A percentile compares a stretch with the other conserved stretches of the same genome.
phyloP scores from a whole-genome alignment of 495 filamentous ascomycete species.

The Rusavskia elegans region DNA sequence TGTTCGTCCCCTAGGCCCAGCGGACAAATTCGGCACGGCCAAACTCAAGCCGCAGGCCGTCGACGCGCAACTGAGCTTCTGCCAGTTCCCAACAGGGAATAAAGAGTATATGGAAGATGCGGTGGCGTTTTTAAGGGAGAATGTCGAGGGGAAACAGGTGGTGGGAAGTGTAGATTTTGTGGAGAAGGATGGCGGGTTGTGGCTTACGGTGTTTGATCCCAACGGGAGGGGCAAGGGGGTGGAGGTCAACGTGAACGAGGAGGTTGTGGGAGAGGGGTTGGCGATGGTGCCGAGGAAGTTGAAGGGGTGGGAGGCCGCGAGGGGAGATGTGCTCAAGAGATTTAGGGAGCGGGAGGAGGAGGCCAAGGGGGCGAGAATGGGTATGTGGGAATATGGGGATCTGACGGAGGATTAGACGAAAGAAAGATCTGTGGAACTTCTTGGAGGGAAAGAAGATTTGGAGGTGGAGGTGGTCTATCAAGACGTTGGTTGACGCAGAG shows the following conservation, averaged over 20 bases:
- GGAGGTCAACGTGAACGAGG: slow-evolving; percentile 71
- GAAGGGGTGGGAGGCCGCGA: slow-evolving; percentile 73
- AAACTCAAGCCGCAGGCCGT: slow-evolving; percentile 74
- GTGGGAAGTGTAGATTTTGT: slow-evolving; percentile 85
- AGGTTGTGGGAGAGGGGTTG: slow-evolving; percentile 65
- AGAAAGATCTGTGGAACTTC: no score
- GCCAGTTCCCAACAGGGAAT: slow-evolving; percentile 59
- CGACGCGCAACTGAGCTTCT: slow-evolving; percentile 74
- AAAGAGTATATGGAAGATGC: slow-evolving; percentile 70
- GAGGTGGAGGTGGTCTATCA: no score
- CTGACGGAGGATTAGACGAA: slow-evolving; percentile 56
- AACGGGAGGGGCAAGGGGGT: slow-evolving; percentile 28
- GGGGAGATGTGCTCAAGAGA: slow-evolving; percentile 48
- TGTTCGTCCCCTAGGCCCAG: slow-evolving; percentile 63
- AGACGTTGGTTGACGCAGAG: no score
- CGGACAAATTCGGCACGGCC: slow-evolving; percentile 59
- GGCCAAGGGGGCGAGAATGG: slow-evolving; percentile 61
- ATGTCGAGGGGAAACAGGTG: slow-evolving; percentile 50
- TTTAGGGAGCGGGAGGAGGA: slow-evolving; percentile 51
- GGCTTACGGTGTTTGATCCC: slow-evolving; percentile 76
- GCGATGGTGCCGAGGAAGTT: slow-evolving; percentile 83
- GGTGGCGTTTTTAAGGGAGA: slow-evolving; percentile 49
- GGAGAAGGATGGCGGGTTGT: slow-evolving; percentile 55
- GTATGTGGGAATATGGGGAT: slow-evolving; percentile 98
- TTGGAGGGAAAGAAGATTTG: no score